A percentile compares a stretch with the other conserved stretches of the same genome.
Conservation (phyloP, 805 yeast species). For the Metschnikowia reukaufii region DNA sequence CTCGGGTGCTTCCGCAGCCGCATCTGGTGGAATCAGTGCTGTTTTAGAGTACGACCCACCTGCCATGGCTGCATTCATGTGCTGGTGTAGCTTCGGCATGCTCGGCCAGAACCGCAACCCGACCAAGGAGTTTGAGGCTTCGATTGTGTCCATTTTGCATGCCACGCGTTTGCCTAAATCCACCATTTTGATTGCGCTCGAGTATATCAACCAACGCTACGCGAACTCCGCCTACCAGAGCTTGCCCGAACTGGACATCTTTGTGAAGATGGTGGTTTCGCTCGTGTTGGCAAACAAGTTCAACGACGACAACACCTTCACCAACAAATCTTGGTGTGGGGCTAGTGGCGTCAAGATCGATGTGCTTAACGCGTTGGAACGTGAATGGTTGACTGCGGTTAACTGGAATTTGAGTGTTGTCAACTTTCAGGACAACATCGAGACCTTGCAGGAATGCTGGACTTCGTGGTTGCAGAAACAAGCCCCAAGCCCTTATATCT, state of each 20-base stretch:
- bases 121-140: conserved; percentile 53
- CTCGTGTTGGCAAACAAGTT: conserved; percentile 87
- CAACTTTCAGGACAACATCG: conserved; percentile 37
- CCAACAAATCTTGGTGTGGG: conserved; percentile 92
- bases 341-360: conserved; percentile 80
- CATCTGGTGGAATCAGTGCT: conserved; percentile 73
- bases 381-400: conserved; percentile 61
- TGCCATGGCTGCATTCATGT: conserved; percentile 75
- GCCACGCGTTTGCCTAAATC: conserved; percentile 88
- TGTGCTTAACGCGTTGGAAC: conserved; percentile 66
- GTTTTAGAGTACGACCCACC: conserved; percentile 78
- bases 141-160: conserved; percentile 65
- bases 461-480: conserved; percentile 41
- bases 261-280: conserved; percentile 60
- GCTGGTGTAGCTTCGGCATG: conserved; percentile 71
- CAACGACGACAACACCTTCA: conserved; percentile 94
- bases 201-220: conserved; percentile 68
- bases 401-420: conserved; percentile 57
- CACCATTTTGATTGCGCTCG: conserved; percentile 76
- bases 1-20: conserved; percentile 17
- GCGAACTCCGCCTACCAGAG: conserved; percentile 24
- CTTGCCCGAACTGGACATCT: conserved; percentile 41
- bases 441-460: conserved; percentile 47
- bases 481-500: conserved; percentile 4
- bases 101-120: conserved; percentile 51